Evolutionary conservation across 768 basidiomycete genomes (phyloP), one percentile per base, ranked within the genome.

Genomic region (Paxillus ammoniavirescens): DNA sequence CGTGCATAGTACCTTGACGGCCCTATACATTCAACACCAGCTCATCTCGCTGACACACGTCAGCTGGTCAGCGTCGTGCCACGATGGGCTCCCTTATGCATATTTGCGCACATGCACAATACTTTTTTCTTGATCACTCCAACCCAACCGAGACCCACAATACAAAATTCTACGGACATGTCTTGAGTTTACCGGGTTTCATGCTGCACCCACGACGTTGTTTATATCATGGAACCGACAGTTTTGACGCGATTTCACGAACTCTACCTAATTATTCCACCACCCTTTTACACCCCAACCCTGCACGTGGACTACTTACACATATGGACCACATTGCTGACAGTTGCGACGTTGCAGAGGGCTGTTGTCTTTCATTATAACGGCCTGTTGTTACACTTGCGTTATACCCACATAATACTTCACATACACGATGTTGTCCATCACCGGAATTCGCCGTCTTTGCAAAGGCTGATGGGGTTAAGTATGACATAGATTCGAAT

Each of bases 201-300:
- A 18, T 21, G 30, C 13, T 48, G 41, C 36, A 42, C 17, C 10
- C 41, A 14, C 26, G 26, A 18, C n/a, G n/a, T 40, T 40, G n/a
- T 40, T 44, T 9, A 36, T 31, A 42, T 47, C 50, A 43, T 56
- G 21, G n/a, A 53, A 5, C 7, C 36, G 35, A 30, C 42, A 41
- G 14, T 14, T 36, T 14, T 42, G 14, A 13, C n/a, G 2, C 38
- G 14, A 33, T 46, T 36, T 40, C 28, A 38, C 23, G 50, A 49
- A 60, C 47, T 14, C n/a, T 43, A 36, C 13, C 17, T 64, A 57
- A 59, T 60, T 65, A 60, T 63, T 21, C 28, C 52, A 47, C 47
- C 53, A 61, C 55, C n/a, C 46, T 47, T 48, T 43, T 23, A 31
- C 12, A 48, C 35, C 21, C 35, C 13, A 49, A 42, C 37, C 49